Evolutionary conservation across 495 filamentous ascomycete species (phyloP), one percentile per base, ranked within the genome.

Genomic region (Massariosphaeria phaeospora): DNA sequence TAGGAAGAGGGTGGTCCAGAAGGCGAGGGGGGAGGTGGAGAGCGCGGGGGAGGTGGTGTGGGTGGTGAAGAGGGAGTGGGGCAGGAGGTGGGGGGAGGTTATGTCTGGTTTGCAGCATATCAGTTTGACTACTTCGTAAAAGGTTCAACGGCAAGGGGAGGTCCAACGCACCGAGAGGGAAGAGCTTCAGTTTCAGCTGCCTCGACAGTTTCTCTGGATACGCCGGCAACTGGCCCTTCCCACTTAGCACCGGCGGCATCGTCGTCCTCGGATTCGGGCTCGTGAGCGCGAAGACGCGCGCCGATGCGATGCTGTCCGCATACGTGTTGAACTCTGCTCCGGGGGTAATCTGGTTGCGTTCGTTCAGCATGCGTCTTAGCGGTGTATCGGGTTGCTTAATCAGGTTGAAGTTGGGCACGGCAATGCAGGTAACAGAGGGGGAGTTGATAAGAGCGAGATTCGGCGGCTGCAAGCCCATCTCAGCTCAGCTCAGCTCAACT

Each of bases 231-330:
- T 52, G 30, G 6, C 29, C 24, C 39, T 61, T 61, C 4, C 45
- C 46, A 24, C 13, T 5, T 11, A 55, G 36, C 4, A 29, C 36
- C 13, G 84, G 81, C 2, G 91, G 91, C 75, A 95, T 80, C 0
- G 83, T 86, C 17, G 70, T 76, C 4, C 67, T 57, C 2, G 94
- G 94, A 40, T 71, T 76, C 1, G 83, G 85, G 1, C 89, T 94
- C 7, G 93, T 96, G 27, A 97, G 78, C 2, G 93, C 91, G 67
- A 84, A 95, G 24, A 99, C 80, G 9, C 91, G 78, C 0, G 93
- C 94, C 0, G 93, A 84, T 35, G 93, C 90, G 17, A 73, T 54
- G 27, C 68, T 57, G 31, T 75, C 68, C 21, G 79, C 59, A 58
- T 73, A 77, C n/a, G 57, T 65, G 31, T 72, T 71, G 67, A 80